phyloP scores from a whole-genome alignment of 208 protist genomes.

The Leishmania braziliensis region DNA sequence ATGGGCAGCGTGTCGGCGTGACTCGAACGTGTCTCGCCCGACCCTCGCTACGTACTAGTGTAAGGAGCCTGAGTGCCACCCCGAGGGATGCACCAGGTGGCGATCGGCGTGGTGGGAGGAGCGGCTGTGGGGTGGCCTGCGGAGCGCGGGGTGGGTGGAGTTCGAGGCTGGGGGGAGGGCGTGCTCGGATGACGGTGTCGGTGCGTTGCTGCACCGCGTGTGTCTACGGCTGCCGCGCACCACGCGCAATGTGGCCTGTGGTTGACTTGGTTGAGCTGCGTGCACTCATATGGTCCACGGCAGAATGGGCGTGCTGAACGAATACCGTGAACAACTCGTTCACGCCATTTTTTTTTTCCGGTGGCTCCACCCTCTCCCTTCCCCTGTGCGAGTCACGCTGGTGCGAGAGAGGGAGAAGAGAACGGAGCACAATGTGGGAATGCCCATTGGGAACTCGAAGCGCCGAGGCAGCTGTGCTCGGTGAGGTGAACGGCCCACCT shows the following conservation, averaged over 20 bases:
- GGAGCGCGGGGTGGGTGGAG: too few relatives aligned
- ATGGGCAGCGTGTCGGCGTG: background rate
- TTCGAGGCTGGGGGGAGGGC: too few relatives aligned
- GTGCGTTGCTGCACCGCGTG: too few relatives aligned
- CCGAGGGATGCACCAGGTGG: background rate
- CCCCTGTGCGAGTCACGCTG: background rate
- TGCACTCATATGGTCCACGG: too few relatives aligned
- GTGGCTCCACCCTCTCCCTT: background rate
- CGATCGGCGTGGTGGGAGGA: too few relatives aligned
- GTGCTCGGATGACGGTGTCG: too few relatives aligned
- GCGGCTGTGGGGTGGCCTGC: background rate
- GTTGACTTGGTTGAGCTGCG: too few relatives aligned
- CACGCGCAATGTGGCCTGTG: too few relatives aligned
- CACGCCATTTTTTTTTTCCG: background rate
- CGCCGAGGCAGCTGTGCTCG: background rate
- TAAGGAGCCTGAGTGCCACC: background rate
- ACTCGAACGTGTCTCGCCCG: background rate
- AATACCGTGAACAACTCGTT: background rate
- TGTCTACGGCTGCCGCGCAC: too few relatives aligned
- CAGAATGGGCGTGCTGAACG: background rate
- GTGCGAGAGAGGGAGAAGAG: background rate
- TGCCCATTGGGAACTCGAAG: background rate
- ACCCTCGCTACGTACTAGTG: background rate
- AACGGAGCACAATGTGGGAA: background rate
- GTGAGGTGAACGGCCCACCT: too few relatives aligned